phyloP scores from a whole-genome alignment of 768 basidiomycete species.

The Daedaleopsis nitida region DNA sequence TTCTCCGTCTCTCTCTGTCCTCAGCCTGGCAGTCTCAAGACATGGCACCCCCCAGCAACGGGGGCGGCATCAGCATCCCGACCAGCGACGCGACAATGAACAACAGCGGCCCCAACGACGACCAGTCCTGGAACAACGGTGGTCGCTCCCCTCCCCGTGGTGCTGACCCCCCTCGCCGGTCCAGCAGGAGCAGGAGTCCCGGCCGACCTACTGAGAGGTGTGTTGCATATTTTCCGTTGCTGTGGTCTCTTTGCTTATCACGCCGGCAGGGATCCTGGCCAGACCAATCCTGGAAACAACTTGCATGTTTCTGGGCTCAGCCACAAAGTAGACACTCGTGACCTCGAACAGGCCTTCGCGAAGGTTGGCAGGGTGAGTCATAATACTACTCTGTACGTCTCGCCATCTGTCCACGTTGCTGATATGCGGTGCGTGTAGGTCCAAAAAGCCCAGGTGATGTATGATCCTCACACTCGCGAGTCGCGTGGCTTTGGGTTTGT shows the following conservation, averaged over 20 bases:
- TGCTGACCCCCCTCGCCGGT: conserved; percentile 59
- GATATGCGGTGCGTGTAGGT: conserved; percentile 44
- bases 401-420: neutral
- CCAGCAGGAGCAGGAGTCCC: conserved; percentile 82
- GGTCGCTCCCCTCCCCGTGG: conserved; percentile 48
- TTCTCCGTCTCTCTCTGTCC: conserved; percentile 38
- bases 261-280: conserved; percentile 32
- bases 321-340: conserved; percentile 71
- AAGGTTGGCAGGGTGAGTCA: conserved; percentile 81
- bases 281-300: conserved; percentile 64
- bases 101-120: conserved; percentile 58
- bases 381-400: neutral
- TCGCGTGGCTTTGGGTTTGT: conserved; percentile 91
- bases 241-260: neutral
- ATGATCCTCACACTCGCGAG: conserved; percentile 66
- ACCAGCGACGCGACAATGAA: conserved; percentile 46
- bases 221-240: conserved; percentile 21
- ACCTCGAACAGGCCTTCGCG: conserved; percentile 85
- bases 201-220: conserved; percentile 55
- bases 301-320: conserved; percentile 64
- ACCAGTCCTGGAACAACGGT: conserved; percentile 52
- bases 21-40: conserved; percentile 87
- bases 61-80: conserved; percentile 69
- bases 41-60: conserved; percentile 59
- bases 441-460: conserved; percentile 63